Evolutionary conservation across 257 asterid genomes (phyloP), one percentile per base, ranked within the genome.

Genomic region (Petunia axillaris): DNA sequence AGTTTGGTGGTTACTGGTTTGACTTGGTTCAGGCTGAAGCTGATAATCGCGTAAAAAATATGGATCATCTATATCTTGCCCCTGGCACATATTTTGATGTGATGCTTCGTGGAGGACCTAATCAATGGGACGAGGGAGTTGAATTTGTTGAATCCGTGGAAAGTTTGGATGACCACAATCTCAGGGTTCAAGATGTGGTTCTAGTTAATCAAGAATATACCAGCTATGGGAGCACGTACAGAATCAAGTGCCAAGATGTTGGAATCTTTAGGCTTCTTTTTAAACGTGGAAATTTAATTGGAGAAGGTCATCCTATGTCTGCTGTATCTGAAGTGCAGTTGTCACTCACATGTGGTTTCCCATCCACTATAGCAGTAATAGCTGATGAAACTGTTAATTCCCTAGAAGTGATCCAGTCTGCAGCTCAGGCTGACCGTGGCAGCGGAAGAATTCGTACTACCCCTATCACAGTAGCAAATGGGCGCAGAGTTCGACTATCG

Each of bases 1-100:
- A 91, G 81, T 95, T 91, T 85, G 98, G 98, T 80, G 98, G 98
- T 78, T 95, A 95, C 83, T 92, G 92, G 92, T 85, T 89, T 76
- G 88, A 92, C 84, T 81, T 86, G 79, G 82, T 81, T 77, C 86
- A 87, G 75, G 70, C 87, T 58, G 91, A 89, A 82, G 87, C 89
- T 65, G 86, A 81, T 70, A 83, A 83, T 82, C 90, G 84, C 84
- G 58, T 89, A 58, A 86, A 74, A 63, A 91, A 82, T 89, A 85
- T 91, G 87, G 93, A 90, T 35, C 60, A 57, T 73, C 70, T 95
- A 46, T 85, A 91, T 86, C 98, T 95, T 85, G 91, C 82, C 16
- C 97, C 97, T 36, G 97, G 95, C 48, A 84, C 98, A 36, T 87
- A 86, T 74, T 77, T 91, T 86, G 97, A 93, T 76, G 84, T 93